Evolutionary conservation across 2,329 filamentous ascomycete genomes (phyloP).

Genomic region (Ustulina deusta): DNA sequence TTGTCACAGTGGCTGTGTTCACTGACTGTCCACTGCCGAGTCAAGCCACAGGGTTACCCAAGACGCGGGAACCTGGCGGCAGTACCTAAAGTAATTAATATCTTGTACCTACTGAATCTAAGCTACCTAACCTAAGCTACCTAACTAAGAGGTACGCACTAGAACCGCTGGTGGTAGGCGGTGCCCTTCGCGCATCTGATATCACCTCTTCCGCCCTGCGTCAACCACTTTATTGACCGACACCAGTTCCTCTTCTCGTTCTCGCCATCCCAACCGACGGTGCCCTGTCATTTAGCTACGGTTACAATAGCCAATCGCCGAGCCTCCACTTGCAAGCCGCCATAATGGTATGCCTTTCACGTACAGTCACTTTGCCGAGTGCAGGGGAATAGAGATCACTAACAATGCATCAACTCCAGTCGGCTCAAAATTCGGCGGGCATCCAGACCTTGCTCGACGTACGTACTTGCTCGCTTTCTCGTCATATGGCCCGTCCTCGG

Average conservation of each 20-base stretch:
- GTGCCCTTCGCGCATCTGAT: constrained; percentile 30
- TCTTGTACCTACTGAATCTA: too few species aligned
- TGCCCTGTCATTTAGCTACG: background rate
- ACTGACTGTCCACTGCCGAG: background rate
- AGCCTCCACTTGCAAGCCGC: background rate
- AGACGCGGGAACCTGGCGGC: background rate
- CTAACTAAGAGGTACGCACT: background rate
- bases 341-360: constrained; percentile 38
- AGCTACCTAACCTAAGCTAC: too few species aligned
- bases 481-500: background rate
- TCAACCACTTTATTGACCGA: constrained; percentile 20
- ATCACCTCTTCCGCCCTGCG: constrained; percentile 4
- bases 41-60: background rate
- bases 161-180: too few species aligned
- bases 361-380: background rate
- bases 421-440: constrained; percentile 97
- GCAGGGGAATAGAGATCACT: constrained; percentile 37
- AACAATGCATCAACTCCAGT: constrained; percentile 64
- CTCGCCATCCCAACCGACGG: constrained; percentile 11
- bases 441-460: constrained; percentile 99
- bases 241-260: constrained; percentile 11
- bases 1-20: background rate
- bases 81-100: too few species aligned
- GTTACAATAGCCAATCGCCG: constrained; percentile 4
- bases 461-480: constrained; percentile 56